phyloP scores from a whole-genome alignment of 257 asterid species.

The Solanum microdontum region DNA sequence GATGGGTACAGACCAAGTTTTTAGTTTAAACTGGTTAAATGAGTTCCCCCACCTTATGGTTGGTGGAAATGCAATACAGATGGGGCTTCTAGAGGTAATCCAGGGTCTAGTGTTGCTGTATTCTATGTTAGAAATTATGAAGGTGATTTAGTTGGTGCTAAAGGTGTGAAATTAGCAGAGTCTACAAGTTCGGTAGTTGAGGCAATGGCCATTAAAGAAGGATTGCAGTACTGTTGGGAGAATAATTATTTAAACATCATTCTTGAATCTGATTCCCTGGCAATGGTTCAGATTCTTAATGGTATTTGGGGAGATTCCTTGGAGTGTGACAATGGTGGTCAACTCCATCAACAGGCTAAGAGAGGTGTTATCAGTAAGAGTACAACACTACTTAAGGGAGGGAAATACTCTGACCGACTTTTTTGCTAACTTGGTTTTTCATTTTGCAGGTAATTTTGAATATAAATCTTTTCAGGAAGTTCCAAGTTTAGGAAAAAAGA shows the following conservation, averaged over 20 bases:
- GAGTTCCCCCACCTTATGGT: background rate
- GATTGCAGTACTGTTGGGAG: background rate
- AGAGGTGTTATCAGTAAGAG: background rate
- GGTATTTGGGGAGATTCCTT: background rate
- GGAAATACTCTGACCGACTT: background rate
- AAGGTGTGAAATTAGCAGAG: background rate
- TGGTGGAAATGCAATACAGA: background rate
- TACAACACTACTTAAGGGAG: background rate
- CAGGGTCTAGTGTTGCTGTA: background rate
- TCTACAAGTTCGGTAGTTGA: background rate
- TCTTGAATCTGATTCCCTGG: background rate
- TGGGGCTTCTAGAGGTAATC: background rate
- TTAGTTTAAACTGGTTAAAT: no score
- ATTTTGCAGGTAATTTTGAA: background rate
- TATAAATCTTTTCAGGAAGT: background rate
- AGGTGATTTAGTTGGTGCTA: background rate
- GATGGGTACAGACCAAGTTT: background rate
- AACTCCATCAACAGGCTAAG: background rate
- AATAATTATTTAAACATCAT: background rate
- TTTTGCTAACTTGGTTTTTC: background rate
- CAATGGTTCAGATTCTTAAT: background rate
- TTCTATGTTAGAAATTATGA: background rate
- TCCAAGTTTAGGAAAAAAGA: background rate
- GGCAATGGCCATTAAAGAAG: background rate
- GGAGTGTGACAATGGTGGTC: background rate